Conservation (phyloP, 371 early-diverging fungal genomes). For the Parasitella parasitica region DNA sequence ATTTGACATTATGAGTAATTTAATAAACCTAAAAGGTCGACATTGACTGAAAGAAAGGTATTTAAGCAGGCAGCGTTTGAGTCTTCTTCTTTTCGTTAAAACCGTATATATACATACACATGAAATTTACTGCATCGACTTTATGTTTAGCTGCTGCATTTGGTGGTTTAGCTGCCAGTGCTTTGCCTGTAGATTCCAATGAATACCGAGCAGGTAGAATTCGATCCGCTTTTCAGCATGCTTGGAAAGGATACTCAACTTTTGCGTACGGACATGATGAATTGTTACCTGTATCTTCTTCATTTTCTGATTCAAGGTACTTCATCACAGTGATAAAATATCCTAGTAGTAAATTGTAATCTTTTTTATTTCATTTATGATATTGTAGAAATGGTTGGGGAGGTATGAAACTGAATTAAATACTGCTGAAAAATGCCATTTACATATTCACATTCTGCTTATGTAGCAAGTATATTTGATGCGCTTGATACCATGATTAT, state of each 20-base stretch:
- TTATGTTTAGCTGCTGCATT: neutral
- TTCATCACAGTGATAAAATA: slow-evolving; percentile 24
- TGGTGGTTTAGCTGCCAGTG: neutral
- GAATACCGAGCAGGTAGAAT: slow-evolving; percentile 20
- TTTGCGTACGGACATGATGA: slow-evolving; percentile 55
- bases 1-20: too few relatives aligned
- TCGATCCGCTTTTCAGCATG: slow-evolving; percentile 49
- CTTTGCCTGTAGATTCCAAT: neutral
- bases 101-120: neutral
- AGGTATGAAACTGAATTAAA: slow-evolving; percentile 12
- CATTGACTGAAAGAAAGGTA: too few relatives aligned
- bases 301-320: slow-evolving; percentile 34
- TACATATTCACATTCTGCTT: neutral
- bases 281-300: slow-evolving; percentile 36
- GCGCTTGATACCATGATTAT: slow-evolving; percentile 82
- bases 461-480: slow-evolving; percentile 72
- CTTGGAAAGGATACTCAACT: slow-evolving; percentile 70
- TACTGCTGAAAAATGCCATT: too few relatives aligned
- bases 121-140: neutral
- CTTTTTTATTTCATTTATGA: too few relatives aligned
- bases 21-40: too few relatives aligned
- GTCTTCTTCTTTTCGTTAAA: neutral
- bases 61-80: too few relatives aligned
- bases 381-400: slow-evolving; percentile 55
- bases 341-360: neutral